Evolutionary conservation across 352 stramenopile genomes (phyloP).

Genomic region (Globisporangium megalacanthum): DNA sequence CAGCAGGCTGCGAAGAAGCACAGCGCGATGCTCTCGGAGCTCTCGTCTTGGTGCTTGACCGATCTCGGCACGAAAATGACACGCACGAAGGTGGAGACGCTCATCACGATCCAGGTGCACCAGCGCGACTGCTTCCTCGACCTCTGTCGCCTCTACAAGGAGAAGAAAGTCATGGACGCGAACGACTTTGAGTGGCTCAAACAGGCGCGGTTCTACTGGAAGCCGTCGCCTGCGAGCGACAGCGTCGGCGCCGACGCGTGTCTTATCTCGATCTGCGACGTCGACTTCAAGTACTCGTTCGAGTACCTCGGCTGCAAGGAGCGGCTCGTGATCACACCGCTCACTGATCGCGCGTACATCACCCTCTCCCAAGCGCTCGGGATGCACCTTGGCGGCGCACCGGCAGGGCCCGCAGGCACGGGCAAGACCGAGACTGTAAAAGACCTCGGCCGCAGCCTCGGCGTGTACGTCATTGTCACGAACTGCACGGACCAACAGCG

Average conservation of each 20-base stretch:
- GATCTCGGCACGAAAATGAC: constrained; percentile 89
- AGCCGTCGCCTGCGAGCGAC: constrained; percentile 65
- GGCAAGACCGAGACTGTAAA: constrained; percentile 92
- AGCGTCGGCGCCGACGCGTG: constrained; percentile 86
- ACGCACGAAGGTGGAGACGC: constrained; percentile 90
- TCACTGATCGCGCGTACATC: constrained; percentile 90
- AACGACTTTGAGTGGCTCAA: constrained; percentile 86
- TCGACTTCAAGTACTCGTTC: constrained; percentile 90
- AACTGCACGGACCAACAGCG: constrained; percentile 92
- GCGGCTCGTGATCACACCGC: constrained; percentile 83
- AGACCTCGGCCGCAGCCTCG: constrained; percentile 87
- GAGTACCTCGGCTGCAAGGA: constrained; percentile 93
- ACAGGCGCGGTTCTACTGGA: constrained; percentile 77
- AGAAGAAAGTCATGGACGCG: constrained; percentile 68
- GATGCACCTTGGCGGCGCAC: constrained; percentile 85
- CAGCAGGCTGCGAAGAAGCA: constrained; percentile 79
- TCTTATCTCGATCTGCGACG: constrained; percentile 92
- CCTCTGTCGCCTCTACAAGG: constrained; percentile 64
- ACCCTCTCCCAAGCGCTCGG: constrained; percentile 87
- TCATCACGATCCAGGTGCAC: constrained; percentile 92
- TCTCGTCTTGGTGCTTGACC: constrained; percentile 89
- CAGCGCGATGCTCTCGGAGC: constrained; percentile 72
- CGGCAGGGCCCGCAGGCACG: constrained; percentile 83
- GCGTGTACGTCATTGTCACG: constrained; percentile 89
- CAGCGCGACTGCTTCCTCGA: constrained; percentile 80